These are phyloP conservation scores for Byssoonygena ceratinophila DNA, from an alignment of 2,329 filamentous ascomycete species.

Conservation along the genomic window DNA sequence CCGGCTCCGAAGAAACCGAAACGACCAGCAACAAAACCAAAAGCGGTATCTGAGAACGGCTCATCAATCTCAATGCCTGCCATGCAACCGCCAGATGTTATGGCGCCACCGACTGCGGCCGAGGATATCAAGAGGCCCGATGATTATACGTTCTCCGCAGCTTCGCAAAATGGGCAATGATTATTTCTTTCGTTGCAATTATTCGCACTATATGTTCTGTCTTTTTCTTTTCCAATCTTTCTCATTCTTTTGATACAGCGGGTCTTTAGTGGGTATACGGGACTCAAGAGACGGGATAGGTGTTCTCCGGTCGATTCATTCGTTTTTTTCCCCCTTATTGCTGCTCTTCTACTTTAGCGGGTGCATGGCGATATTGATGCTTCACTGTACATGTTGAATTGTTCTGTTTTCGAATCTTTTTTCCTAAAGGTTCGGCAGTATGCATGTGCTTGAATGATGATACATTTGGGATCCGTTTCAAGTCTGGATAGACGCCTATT, in stretches of 20 bases:
- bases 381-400: background rate
- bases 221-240: background rate
- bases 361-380: conserved; percentile 1
- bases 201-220: background rate
- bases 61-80: background rate
- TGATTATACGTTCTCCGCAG: background rate
- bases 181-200: background rate
- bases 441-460: background rate
- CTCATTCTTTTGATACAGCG: conserved; percentile 3
- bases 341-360: conserved; percentile 2
- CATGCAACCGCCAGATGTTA: background rate
- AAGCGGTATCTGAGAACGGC: background rate
- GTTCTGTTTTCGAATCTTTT: background rate
- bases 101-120: background rate
- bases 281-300: background rate
- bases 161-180: conserved; percentile 4
- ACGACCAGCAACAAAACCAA: conserved; percentile 6
- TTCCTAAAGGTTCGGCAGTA: background rate
- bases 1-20: conserved; percentile 7
- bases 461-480: conserved; percentile 7
- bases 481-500: background rate
- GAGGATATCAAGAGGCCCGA: background rate
- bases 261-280: background rate
- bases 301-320: background rate
- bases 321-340: background rate